phyloP scores from a whole-genome alignment of 495 filamentous ascomycete genomes.

The Penicillium fimorum region DNA sequence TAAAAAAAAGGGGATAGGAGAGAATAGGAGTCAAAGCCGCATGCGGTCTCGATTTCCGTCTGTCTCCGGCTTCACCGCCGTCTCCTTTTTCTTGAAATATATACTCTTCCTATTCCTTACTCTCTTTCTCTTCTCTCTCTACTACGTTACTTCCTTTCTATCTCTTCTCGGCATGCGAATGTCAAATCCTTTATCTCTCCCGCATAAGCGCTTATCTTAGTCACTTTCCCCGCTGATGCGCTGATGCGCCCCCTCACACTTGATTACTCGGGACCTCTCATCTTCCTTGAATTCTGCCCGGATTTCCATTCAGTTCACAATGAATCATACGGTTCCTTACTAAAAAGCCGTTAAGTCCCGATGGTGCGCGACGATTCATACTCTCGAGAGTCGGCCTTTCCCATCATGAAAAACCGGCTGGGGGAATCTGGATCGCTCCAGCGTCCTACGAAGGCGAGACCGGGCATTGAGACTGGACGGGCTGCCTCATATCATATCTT shows the following conservation, averaged over 20 bases:
- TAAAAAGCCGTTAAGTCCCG: conserved; percentile 15
- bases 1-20: not conserved
- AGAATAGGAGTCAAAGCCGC: conserved; percentile 11
- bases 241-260: conserved; percentile 1
- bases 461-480: conserved; percentile 1
- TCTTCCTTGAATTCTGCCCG: not conserved
- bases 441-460: conserved; percentile 10
- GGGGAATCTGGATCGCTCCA: conserved; percentile 16
- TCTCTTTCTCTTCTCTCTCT: not conserved
- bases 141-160: not conserved
- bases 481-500: conserved; percentile 12
- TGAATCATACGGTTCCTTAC: conserved; percentile 18
- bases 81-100: conserved; percentile 9
- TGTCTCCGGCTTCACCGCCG: conserved; percentile 16
- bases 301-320: conserved; percentile 2
- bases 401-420: conserved; percentile 15
- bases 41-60: conserved; percentile 21
- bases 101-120: too few relatives aligned
- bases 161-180: not conserved
- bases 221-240: conserved; percentile 11
- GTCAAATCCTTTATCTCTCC: not conserved
- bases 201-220: conserved; percentile 14
- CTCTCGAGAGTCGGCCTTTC: conserved; percentile 22
- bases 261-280: not conserved
- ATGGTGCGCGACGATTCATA: conserved; percentile 26